These are phyloP conservation scores for Yamadazyma phyllophila DNA, from an alignment of 805 yeast genomes.

Conservation along the genomic window DNA sequence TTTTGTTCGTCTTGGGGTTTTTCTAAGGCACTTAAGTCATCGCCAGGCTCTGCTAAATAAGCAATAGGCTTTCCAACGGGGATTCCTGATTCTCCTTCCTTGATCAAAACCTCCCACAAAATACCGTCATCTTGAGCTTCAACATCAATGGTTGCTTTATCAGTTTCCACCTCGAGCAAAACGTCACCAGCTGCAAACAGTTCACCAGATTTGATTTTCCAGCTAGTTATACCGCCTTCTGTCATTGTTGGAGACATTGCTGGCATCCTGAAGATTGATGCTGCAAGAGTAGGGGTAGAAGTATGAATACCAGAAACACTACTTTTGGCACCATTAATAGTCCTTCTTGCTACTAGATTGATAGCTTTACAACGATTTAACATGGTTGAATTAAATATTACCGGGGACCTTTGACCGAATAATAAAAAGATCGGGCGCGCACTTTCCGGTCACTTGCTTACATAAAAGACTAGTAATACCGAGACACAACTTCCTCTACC, in stretches of 20 bases:
- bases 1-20: constrained; percentile 45
- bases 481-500: no score
- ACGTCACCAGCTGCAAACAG: constrained; percentile 79
- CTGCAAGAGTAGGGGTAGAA: constrained; percentile 22
- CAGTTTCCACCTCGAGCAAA: constrained; percentile 79
- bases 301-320: neutral
- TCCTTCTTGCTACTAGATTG: neutral
- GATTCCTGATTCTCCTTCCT: constrained; percentile 75
- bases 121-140: constrained; percentile 92
- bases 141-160: constrained; percentile 78
- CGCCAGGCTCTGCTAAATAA: constrained; percentile 81
- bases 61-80: constrained; percentile 92
- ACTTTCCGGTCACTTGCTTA: constrained; percentile 1
- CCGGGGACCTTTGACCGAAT: constrained; percentile 9
- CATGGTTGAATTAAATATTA: neutral
- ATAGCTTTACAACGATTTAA: neutral
- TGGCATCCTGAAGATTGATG: constrained; percentile 77
- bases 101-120: constrained; percentile 68
- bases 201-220: constrained; percentile 79
- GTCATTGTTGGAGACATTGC: constrained; percentile 99
- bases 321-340: neutral
- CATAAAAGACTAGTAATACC: no score
- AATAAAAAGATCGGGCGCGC: constrained; percentile 6
- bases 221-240: constrained; percentile 84
- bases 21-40: constrained; percentile 66